phyloP scores from a whole-genome alignment of 225 moss, liverwort and hornwort genomes.

The Pseudoscleropodium purum region DNA sequence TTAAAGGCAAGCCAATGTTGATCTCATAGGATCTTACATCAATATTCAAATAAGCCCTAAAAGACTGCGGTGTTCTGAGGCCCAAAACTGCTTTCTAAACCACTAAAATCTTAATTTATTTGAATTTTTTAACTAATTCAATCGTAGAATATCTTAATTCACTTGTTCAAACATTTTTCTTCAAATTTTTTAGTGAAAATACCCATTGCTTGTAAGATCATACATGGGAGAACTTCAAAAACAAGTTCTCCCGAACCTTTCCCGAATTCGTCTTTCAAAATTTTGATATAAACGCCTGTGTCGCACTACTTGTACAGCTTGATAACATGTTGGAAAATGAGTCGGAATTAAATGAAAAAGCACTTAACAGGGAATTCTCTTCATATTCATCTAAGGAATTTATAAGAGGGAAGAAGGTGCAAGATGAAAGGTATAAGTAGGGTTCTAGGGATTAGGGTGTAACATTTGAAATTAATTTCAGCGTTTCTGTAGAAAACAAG shows the following conservation, averaged over 20 bases:
- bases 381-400: background rate
- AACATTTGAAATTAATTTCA: background rate
- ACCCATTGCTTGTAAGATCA: too few species aligned
- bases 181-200: background rate
- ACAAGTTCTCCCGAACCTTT: background rate
- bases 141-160: background rate
- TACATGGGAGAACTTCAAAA: background rate
- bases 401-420: background rate
- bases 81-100: background rate
- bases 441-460: background rate
- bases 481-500: background rate
- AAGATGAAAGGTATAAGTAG: background rate
- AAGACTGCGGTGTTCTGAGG: background rate
- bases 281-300: background rate
- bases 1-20: background rate
- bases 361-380: background rate
- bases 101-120: background rate
- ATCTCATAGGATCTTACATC: background rate
- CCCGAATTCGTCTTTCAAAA: background rate
- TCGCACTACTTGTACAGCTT: background rate
- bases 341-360: background rate
- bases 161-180: background rate
- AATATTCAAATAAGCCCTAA: background rate
- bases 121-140: too few species aligned
- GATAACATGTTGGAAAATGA: background rate